Percentiles rank a stretch among this genome's conserved stretches.
These are phyloP conservation scores for Nakazawaea wyomingensis DNA, from an alignment of 805 yeast genomes.

Conservation along the genomic window DNA sequence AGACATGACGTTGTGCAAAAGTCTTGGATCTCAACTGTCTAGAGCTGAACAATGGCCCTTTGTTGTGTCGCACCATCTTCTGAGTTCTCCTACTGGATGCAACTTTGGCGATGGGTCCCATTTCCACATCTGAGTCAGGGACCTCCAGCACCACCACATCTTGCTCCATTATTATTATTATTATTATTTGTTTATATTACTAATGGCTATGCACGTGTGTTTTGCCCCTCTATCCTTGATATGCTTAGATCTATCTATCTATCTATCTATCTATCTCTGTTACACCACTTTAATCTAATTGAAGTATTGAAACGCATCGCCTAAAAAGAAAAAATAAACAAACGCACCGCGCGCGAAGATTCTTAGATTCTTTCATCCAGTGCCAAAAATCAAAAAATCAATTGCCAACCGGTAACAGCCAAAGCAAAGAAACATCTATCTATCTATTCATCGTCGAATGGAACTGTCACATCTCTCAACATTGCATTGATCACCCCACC, in stretches of 20 bases:
- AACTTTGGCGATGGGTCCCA: slow-evolving; percentile 1
- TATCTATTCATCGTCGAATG: no score
- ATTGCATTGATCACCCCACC: no score
- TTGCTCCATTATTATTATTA: not conserved
- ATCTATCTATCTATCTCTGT: no score
- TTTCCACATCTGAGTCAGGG: slow-evolving; percentile 14
- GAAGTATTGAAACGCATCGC: not conserved
- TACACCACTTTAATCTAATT: no score
- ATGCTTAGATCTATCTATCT: no score
- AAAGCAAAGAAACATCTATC: not conserved
- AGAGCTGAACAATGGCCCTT: slow-evolving; percentile 1
- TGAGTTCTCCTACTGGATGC: slow-evolving; percentile 16
- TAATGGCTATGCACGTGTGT: no score
- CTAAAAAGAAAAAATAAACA: no score
- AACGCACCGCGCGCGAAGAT: no score
- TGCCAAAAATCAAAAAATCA: no score
- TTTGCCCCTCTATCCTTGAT: no score
- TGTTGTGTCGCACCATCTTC: slow-evolving; percentile 12
- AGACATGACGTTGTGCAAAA: slow-evolving; percentile 29
- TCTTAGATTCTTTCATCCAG: no score
- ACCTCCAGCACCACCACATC: slow-evolving; percentile 7
- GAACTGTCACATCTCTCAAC: no score
- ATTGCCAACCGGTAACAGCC: not conserved
- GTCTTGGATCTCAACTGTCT: slow-evolving; percentile 10
- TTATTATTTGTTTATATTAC: not conserved